A percentile compares a stretch with the other conserved stretches of the same genome.
Conservation (phyloP, 2,329 filamentous ascomycete species). For the Phaeosphaeriaceae sp. region DNA sequence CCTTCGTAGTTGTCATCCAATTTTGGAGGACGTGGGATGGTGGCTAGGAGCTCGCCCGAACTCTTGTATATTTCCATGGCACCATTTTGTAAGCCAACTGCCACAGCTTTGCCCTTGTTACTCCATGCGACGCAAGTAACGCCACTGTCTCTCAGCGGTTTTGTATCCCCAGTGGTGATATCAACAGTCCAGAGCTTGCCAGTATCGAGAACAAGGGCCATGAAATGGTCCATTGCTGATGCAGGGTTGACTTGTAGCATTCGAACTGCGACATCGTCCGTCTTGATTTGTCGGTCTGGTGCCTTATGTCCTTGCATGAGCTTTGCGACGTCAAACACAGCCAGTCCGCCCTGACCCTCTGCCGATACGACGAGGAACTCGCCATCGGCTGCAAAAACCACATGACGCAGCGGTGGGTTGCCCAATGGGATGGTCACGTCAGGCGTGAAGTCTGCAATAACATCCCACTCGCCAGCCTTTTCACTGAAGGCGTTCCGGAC, state of each 20-base stretch:
- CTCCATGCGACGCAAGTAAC: constrained; percentile 93
- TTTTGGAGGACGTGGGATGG: constrained; percentile 77
- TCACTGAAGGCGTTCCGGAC: constrained; percentile 75
- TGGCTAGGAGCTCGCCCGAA: constrained; percentile 75
- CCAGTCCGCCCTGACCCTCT: constrained; percentile 79
- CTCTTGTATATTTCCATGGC: constrained; percentile 83
- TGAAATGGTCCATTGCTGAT: constrained; percentile 72
- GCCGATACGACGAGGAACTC: constrained; percentile 82
- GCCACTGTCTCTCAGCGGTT: constrained; percentile 68
- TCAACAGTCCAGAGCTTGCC: constrained; percentile 87
- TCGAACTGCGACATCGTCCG: constrained; percentile 75
- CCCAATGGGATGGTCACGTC: constrained; percentile 68
- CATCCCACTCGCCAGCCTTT: constrained; percentile 63
- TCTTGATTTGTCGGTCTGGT: constrained; percentile 75
- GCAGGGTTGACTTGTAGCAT: constrained; percentile 82
- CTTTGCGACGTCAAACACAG: constrained; percentile 77
- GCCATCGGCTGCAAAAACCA: constrained; percentile 91
- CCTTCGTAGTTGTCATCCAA: constrained; percentile 66
- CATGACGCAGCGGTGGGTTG: constrained; percentile 81
- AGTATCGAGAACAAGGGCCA: constrained; percentile 79
- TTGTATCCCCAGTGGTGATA: constrained; percentile 64
- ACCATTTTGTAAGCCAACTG: constrained; percentile 84
- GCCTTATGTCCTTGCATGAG: constrained; percentile 68
- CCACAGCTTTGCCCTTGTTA: constrained; percentile 87
- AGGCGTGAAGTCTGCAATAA: constrained; percentile 74